A percentile compares a stretch with the other conserved stretches of the same genome.
phyloP scores from a whole-genome alignment of 1,284 basidiomycete genomes.

The Ceratobasidium theobromae region DNA sequence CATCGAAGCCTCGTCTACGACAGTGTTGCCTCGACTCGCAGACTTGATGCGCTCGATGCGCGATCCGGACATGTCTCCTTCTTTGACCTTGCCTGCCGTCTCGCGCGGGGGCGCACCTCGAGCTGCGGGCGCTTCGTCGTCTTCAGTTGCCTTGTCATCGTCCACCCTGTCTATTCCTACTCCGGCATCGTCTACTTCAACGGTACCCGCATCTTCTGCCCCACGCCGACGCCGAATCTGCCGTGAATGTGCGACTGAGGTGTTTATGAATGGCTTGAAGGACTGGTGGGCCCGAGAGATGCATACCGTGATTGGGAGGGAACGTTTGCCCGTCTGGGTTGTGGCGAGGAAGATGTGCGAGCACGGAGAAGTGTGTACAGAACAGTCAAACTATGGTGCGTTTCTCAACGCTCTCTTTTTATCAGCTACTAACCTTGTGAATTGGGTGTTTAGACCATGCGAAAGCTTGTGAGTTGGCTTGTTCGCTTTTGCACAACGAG shows the following conservation, averaged over 20 bases:
- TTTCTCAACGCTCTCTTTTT: not conserved
- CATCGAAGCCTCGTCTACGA: not conserved
- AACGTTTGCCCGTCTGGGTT: conserved; percentile 22
- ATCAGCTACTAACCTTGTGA: not conserved
- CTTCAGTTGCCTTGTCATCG: not conserved
- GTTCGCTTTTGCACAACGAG: too few relatives aligned
- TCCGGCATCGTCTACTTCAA: not conserved
- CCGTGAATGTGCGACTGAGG: conserved; percentile 17
- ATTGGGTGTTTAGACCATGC: conserved; percentile 1
- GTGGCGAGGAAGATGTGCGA: conserved; percentile 1
- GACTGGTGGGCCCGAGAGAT: conserved; percentile 26
- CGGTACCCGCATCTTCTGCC: not conserved
- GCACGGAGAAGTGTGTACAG: conserved; percentile 1
- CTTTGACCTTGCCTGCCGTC: conserved; percentile 7
- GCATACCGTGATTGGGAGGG: conserved; percentile 5
- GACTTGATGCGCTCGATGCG: conserved; percentile 27
- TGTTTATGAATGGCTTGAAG: conserved; percentile 12
- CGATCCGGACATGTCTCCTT: not conserved
- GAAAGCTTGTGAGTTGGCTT: conserved; percentile 7
- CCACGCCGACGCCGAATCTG: conserved; percentile 18
- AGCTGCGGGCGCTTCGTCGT: not conserved
- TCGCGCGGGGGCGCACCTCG: not conserved
- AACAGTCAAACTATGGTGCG: conserved; percentile 17
- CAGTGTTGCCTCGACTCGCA: conserved; percentile 7
- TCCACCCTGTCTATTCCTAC: not conserved